Conservation (phyloP, 31 red algal species). For the Odonthalia washingtoniensis region DNA sequence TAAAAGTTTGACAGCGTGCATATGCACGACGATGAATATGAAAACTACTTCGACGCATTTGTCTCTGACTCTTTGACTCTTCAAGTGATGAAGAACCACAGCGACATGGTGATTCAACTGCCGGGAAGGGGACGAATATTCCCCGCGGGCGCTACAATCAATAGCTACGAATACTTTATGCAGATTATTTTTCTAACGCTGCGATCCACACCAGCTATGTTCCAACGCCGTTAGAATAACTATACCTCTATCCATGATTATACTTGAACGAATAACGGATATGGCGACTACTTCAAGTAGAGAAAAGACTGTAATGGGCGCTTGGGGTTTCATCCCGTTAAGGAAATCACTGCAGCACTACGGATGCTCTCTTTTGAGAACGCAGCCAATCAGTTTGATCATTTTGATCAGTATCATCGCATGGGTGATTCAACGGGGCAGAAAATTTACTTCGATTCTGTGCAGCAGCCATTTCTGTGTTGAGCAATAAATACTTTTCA, state of each 20-base stretch:
- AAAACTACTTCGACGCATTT: no score
- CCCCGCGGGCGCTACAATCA: no score
- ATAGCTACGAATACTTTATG: no score
- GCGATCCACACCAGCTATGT: no score
- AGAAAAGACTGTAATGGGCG: background rate
- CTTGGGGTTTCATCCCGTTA: background rate
- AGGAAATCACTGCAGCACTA: constrained; percentile 22
- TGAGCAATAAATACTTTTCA: background rate
- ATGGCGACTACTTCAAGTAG: background rate
- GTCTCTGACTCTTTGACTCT: no score
- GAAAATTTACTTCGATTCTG: background rate
- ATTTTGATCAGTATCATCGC: constrained; percentile 16
- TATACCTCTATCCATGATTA: background rate
- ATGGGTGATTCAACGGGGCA: background rate
- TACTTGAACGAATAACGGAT: background rate
- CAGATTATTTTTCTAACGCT: no score
- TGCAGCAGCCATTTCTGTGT: background rate
- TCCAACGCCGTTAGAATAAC: constrained; percentile 21
- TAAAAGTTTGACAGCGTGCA: no score
- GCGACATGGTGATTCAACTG: no score
- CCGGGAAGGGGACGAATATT: no score
- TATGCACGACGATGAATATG: no score
- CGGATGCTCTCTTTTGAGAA: constrained; percentile 23
- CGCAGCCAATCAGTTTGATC: background rate
- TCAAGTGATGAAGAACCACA: no score